Conservation (phyloP, 2,329 filamentous ascomycete species). For the Curvularia verruculosa region DNA sequence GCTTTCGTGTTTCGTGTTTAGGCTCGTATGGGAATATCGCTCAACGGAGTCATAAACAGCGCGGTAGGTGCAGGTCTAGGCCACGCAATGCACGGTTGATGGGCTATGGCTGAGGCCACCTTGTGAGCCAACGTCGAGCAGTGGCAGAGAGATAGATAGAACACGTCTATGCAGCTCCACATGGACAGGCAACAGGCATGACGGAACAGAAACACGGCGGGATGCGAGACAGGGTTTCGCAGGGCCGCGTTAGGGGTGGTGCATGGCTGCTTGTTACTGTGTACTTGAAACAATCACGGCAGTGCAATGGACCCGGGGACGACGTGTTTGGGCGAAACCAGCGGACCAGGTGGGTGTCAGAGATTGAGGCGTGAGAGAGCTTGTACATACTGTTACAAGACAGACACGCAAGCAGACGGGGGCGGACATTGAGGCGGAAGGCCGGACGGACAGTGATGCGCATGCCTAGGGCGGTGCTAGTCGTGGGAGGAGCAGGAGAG, state of each 20-base stretch:
- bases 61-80: not conserved
- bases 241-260: not conserved
- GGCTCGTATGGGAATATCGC: not conserved
- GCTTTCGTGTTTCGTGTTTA: not conserved
- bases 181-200: no score
- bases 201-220: not conserved
- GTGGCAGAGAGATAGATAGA: no score
- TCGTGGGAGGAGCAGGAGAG: not conserved
- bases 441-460: no score
- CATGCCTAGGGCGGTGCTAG: not conserved
- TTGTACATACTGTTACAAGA: no score
- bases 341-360: no score
- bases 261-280: not conserved
- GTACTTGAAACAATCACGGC: not conserved
- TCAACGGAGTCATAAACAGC: not conserved
- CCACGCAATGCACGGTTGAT: slow-evolving; percentile 1
- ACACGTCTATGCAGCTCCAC: no score
- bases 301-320: not conserved
- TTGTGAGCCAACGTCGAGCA: not conserved
- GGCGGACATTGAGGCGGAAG: no score
- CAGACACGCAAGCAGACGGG: no score
- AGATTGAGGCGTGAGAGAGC: no score
- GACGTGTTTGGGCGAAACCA: no score
- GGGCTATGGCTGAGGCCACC: not conserved
- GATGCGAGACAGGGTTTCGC: slow-evolving; percentile 5